Evolutionary conservation across 495 filamentous ascomycete species (phyloP).

Genomic region (Tuber indicum): DNA sequence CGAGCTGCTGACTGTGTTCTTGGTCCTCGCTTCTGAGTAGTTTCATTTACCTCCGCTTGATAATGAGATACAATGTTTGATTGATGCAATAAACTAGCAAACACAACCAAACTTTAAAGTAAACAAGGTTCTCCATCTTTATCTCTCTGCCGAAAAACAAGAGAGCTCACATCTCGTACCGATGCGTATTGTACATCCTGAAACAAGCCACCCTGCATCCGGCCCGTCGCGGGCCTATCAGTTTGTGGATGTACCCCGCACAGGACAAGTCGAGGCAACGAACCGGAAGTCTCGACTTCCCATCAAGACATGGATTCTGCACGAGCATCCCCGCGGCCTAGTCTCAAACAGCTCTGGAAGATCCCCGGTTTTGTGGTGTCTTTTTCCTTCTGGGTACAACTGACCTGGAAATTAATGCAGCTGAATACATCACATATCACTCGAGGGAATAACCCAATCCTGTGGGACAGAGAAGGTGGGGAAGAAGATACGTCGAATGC

Average conservation of each 20-base stretch:
- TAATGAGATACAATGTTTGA: not conserved
- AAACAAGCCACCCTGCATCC: not conserved
- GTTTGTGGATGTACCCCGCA: not conserved
- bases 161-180: not conserved
- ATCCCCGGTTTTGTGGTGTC: not conserved
- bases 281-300: not conserved
- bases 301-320: not conserved
- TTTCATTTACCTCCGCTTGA: not conserved
- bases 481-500: not conserved
- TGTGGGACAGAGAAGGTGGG: not conserved
- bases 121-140: constrained; percentile 1
- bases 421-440: not conserved
- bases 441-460: not conserved
- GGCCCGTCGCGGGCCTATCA: not conserved
- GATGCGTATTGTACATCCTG: not conserved
- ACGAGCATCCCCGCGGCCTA: not conserved
- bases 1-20: not conserved
- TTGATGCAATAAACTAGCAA: not conserved
- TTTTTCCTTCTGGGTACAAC: not conserved
- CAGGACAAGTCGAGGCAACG: not conserved
- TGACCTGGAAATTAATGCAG: not conserved
- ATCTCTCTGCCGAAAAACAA: not conserved
- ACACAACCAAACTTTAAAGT: constrained; percentile 4
- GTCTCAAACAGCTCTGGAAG: not conserved
- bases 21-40: not conserved